phyloP scores from a whole-genome alignment of 1,284 basidiomycete species.

The Meripilus lineatus region DNA sequence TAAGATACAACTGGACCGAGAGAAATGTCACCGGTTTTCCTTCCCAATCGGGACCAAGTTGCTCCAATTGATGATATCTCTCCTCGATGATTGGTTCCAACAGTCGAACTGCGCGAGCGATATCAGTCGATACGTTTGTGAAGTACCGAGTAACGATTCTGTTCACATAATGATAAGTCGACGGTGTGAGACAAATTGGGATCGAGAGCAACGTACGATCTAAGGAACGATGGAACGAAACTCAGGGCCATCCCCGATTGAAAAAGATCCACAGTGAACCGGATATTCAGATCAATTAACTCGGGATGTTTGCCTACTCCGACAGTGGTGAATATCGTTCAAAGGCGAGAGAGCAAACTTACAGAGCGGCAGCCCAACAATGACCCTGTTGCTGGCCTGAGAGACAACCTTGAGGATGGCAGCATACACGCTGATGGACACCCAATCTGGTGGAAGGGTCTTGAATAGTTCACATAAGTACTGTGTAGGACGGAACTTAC shows the following conservation, averaged over 20 bases:
- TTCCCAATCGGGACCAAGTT: conserved; percentile 25
- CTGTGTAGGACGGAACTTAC: not conserved
- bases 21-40: conserved; percentile 37
- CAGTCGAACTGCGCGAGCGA: conserved; percentile 19
- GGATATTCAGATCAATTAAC: conserved; percentile 31
- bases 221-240: conserved; percentile 34
- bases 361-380: conserved; percentile 38
- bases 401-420: conserved; percentile 33
- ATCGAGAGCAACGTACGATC: conserved; percentile 27
- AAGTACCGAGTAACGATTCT: conserved; percentile 18
- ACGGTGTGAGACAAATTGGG: conserved; percentile 7
- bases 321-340: conserved; percentile 27
- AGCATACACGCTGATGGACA: conserved; percentile 18
- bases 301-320: conserved; percentile 21
- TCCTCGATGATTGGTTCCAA: conserved; percentile 27
- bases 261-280: conserved; percentile 27
- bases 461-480: not conserved
- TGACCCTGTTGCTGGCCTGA: conserved; percentile 34
- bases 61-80: conserved; percentile 16
- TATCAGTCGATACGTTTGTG: conserved; percentile 16
- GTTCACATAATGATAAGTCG: conserved; percentile 18
- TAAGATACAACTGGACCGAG: conserved; percentile 18
- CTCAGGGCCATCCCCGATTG: conserved; percentile 23
- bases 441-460: conserved; percentile 7
- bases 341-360: conserved; percentile 32